phyloP scores from a whole-genome alignment of 176 grass and related monocot species.

The Triticum dicoccoides region DNA sequence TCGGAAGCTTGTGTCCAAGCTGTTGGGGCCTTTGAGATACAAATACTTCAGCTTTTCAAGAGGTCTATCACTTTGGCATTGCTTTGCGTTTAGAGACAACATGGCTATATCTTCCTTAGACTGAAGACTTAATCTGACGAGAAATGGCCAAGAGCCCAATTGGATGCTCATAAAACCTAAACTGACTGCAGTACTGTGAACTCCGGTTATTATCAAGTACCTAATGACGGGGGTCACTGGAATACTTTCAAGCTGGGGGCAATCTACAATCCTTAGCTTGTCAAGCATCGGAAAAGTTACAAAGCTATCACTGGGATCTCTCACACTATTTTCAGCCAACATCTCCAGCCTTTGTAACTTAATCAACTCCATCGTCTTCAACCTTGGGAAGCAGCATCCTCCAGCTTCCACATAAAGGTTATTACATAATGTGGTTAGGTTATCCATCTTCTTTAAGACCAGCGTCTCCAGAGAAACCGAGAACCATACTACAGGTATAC shows the following conservation, averaged over 20 bases:
- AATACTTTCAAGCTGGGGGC: neutral
- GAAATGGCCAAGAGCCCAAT: neutral
- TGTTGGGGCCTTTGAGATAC: rapidly evolving
- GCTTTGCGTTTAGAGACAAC: neutral
- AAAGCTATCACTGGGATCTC: neutral
- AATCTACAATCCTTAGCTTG: neutral
- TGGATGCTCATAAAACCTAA: neutral
- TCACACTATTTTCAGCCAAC: neutral
- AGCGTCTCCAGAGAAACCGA: neutral
- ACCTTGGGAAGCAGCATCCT: neutral
- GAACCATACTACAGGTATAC: neutral
- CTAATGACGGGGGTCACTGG: neutral
- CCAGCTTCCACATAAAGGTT: neutral
- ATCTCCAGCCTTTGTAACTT: neutral
- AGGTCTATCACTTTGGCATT: neutral
- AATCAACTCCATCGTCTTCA: neutral
- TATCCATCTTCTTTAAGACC: rapidly evolving
- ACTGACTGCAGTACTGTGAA: neutral
- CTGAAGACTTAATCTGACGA: neutral
- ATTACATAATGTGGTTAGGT: neutral
- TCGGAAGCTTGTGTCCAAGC: neutral
- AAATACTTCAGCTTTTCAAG: neutral
- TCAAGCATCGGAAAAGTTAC: neutral
- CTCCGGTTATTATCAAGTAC: rapidly evolving
- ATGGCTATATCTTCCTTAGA: neutral